These are phyloP conservation scores for Linnemannia schmuckeri DNA, from an alignment of 192 early-diverging fungal genomes.

Conservation along the genomic window DNA sequence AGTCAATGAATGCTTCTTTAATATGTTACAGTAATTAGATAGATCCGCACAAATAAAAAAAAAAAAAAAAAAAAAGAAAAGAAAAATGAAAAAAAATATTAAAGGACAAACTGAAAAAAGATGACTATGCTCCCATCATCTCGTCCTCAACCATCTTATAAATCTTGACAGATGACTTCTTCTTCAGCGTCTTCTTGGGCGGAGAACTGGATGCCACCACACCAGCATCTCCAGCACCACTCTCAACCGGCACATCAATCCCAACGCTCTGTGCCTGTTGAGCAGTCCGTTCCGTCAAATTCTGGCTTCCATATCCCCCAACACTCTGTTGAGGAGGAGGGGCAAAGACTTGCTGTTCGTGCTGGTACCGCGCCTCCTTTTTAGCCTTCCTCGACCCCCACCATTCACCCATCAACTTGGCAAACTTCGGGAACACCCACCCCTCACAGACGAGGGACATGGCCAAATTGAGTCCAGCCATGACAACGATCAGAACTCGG, in stretches of 20 bases:
- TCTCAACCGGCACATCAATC: background rate
- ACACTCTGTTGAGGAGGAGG: background rate
- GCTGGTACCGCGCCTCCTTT: background rate
- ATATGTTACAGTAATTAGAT: background rate
- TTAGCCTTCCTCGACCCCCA: constrained; percentile 4
- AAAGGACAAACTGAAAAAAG: background rate
- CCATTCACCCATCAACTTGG: constrained; percentile 53
- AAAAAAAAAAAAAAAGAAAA: background rate
- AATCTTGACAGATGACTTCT: constrained; percentile 48
- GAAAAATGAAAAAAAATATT: background rate
- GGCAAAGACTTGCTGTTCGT: constrained; percentile 18
- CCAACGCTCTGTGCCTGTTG: background rate
- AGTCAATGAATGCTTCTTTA: background rate
- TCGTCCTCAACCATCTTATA: constrained; percentile 59
- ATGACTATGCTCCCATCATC: constrained; percentile 32
- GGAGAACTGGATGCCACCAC: background rate
- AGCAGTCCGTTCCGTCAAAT: background rate
- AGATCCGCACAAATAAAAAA: background rate
- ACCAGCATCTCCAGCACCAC: background rate
- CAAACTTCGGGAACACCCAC: constrained; percentile 56
- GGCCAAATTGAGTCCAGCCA: constrained; percentile 73
- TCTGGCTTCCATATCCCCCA: constrained; percentile 38
- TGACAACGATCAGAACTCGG: constrained; percentile 67
- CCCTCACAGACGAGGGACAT: constrained; percentile 62
- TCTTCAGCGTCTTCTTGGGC: constrained; percentile 13